Conservation (phyloP, 495 filamentous ascomycete species). For the Haplographium delicatum region DNA sequence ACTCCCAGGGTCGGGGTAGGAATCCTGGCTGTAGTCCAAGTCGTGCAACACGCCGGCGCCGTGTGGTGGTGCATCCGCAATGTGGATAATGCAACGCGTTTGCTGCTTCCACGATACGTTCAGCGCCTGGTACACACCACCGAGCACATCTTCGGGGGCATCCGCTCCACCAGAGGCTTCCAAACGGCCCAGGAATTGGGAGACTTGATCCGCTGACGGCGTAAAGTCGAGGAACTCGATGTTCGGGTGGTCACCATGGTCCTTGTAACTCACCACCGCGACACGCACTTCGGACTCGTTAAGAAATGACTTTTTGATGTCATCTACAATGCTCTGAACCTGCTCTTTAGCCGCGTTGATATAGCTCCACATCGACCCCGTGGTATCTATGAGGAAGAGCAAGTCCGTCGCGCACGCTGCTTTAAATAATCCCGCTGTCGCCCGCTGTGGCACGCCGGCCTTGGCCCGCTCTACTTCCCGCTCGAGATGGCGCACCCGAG, state of each 20-base stretch:
- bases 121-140: conserved; percentile 26
- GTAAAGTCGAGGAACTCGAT: conserved; percentile 37
- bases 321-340: conserved; percentile 30
- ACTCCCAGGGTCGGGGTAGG: conserved; percentile 24
- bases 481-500: conserved; percentile 25
- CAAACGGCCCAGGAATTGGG: conserved; percentile 22
- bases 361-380: conserved; percentile 28
- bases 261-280: conserved; percentile 36
- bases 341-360: conserved; percentile 33
- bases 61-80: conserved; percentile 33
- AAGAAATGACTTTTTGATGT: conserved; percentile 32
- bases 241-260: conserved; percentile 28
- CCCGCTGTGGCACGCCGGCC: conserved; percentile 7
- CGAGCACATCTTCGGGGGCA: conserved; percentile 32
- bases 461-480: conserved; percentile 19
- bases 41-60: conserved; percentile 25
- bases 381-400: conserved; percentile 38
- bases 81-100: conserved; percentile 36
- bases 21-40: conserved; percentile 8
- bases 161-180: conserved; percentile 26
- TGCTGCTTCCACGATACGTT: conserved; percentile 29
- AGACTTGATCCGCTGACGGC: conserved; percentile 17
- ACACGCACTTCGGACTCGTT: conserved; percentile 38
- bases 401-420: conserved; percentile 32
- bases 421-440: conserved; percentile 28